phyloP scores from a whole-genome alignment of 768 basidiomycete species.

The Brasilioporus rufonigricans region DNA sequence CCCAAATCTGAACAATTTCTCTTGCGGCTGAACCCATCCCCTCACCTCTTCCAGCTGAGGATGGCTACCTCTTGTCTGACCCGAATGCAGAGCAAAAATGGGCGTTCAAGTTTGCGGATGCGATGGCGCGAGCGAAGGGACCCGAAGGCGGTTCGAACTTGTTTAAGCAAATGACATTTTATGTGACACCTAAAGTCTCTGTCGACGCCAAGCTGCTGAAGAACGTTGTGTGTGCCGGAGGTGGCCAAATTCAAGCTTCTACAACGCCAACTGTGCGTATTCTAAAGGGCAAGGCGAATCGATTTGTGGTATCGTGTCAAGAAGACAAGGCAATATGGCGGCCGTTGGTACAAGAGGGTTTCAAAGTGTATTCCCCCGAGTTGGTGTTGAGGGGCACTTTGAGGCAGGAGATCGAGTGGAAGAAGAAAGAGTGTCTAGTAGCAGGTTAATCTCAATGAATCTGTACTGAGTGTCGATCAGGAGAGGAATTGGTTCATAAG shows the following conservation, averaged over 20 bases:
- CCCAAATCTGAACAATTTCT: background rate
- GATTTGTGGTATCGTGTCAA: conserved; percentile 63
- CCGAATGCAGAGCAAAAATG: conserved; percentile 61
- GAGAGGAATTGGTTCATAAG: no score
- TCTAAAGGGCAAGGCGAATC: conserved; percentile 45
- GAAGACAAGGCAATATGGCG: conserved; percentile 69
- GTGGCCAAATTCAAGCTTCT: conserved; percentile 61
- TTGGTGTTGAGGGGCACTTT: conserved; percentile 62
- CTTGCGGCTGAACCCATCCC: no score
- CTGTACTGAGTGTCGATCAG: no score
- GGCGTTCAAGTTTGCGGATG: conserved; percentile 59
- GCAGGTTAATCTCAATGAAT: conserved; percentile 5
- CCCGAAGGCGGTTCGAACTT: conserved; percentile 45
- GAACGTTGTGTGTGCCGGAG: conserved; percentile 65
- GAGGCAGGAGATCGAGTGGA: conserved; percentile 67
- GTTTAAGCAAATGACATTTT: conserved; percentile 67
- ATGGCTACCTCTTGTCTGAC: conserved; percentile 59
- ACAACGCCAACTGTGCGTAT: conserved; percentile 54
- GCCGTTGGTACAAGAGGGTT: conserved; percentile 48
- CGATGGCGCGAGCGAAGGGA: conserved; percentile 55
- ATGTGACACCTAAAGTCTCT: conserved; percentile 64
- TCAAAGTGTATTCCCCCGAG: conserved; percentile 67
- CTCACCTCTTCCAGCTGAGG: conserved; percentile 49
- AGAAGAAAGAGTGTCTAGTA: conserved; percentile 36
- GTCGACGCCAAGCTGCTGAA: conserved; percentile 61